Conservation (phyloP, 139 green algal genomes). For the Micromonas pusilla region DNA sequence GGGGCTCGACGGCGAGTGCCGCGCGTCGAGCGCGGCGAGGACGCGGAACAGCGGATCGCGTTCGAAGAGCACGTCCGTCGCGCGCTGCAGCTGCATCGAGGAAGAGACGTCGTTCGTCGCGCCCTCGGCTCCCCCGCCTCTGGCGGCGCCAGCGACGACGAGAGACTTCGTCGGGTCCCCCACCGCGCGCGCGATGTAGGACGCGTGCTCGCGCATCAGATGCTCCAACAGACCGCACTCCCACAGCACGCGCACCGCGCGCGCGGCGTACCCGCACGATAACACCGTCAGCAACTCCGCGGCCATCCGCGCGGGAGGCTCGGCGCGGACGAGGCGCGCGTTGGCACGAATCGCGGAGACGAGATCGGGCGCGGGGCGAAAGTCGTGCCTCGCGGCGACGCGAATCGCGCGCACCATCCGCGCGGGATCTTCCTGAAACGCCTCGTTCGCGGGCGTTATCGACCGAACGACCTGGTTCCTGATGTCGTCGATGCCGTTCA, state of each 20-base stretch:
- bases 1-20: too few relatives aligned
- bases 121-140: not conserved
- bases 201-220: not conserved
- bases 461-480: constrained; percentile 36
- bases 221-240: not conserved
- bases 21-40: not conserved
- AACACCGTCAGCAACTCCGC: not conserved
- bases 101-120: not conserved
- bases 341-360: constrained; percentile 1
- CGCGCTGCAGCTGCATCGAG: not conserved
- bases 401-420: constrained; percentile 57
- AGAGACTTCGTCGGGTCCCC: not conserved
- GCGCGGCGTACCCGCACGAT: not conserved
- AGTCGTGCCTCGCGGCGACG: constrained; percentile 42
- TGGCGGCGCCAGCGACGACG: not conserved
- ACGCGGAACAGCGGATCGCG: not conserved
- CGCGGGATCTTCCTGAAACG: constrained; percentile 41
- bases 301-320: not conserved
- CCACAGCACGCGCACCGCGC: constrained; percentile 1
- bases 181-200: not conserved
- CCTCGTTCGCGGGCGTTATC: not conserved
- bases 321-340: not conserved
- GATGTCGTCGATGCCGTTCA: constrained; percentile 48
- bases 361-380: not conserved
- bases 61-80: not conserved